Base-by-base conservation (phyloP, 352 stramenopile genomes). In the Phytopythium aichiense region DNA sequence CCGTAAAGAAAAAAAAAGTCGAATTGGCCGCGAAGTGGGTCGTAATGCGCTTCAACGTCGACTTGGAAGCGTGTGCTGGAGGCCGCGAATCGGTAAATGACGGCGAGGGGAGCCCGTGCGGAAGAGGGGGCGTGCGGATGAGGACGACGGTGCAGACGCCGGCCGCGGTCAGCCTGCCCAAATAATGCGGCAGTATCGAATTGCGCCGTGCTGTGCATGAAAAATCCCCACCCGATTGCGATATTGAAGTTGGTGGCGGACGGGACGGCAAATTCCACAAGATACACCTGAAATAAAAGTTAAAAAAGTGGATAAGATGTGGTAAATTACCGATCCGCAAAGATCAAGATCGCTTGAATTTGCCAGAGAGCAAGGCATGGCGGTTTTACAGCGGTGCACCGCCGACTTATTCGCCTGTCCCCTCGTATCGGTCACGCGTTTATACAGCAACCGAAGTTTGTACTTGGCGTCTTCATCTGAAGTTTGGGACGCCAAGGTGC, bases 241-340 rank as follows among this genome's bases (percentile, higher is more conserved):
- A 58, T 58, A 58, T 58, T 58, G 52, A 58, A 58, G 52, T 58
- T 58, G 52, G 52, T 15, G 18, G 52, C 46, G 52, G 52, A 58
- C 52, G 52, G 33, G 20, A 58, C 52, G 4, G 52, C 42, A 56
- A 56, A 46, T 45, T 58, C 42, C 8, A 20, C 7, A 43, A 35
- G 31, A 56, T 54, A 54, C 31, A 37, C 25, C 1, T 38, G 23
- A 23, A 58, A 48, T 46, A 48, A 9, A 23, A 6, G 38, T 22
- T n/a, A 46, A 22, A 22, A 46, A 46, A 46, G 18, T 22, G 52
- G 33, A 58, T 58, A 48, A 48, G 52, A 58, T 42, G 30, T 9
- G 16, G n/a, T 46, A 30, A 58, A 43, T 58, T 46, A 46, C n/a
- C 18, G 28, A 25, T 45, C 42, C 4, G 2, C 20, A 45, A 45